These are phyloP conservation scores for Candida cerambycidarum DNA, from an alignment of 805 yeast species.

Conservation along the genomic window DNA sequence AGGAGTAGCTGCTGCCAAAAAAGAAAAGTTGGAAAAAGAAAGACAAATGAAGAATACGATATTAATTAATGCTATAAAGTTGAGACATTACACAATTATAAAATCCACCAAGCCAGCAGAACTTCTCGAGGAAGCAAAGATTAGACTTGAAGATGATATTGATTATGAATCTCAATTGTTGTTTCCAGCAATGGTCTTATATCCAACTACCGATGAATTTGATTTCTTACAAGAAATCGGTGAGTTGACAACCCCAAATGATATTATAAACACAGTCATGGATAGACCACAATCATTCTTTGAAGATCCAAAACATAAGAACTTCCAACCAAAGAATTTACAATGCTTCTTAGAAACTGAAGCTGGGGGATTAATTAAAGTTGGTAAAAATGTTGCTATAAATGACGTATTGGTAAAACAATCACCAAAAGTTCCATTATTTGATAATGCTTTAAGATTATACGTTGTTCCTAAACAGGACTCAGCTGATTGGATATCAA, in stretches of 20 bases:
- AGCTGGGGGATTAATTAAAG: constrained; percentile 80
- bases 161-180: constrained; percentile 77
- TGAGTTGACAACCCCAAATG: constrained; percentile 67
- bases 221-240: constrained; percentile 77
- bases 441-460: constrained; percentile 69
- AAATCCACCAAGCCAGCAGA: constrained; percentile 56
- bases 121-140: constrained; percentile 48
- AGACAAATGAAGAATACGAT: constrained; percentile 42
- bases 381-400: constrained; percentile 73
- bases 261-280: constrained; percentile 55
- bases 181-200: constrained; percentile 78
- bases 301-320: constrained; percentile 56
- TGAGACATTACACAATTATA: constrained; percentile 56
- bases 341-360: constrained; percentile 81
- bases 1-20: constrained; percentile 28
- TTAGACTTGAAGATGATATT: constrained; percentile 59
- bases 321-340: constrained; percentile 58
- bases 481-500: constrained; percentile 60
- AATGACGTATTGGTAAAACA: constrained; percentile 62
- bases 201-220: constrained; percentile 81
- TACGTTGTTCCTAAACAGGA: constrained; percentile 78
- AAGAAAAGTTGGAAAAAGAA: constrained; percentile 38
- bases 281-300: constrained; percentile 72
- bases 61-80: constrained; percentile 57
- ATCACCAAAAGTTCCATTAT: constrained; percentile 67